Conservation (phyloP, 2,329 filamentous ascomycete genomes). For the Claviceps arundinis region DNA sequence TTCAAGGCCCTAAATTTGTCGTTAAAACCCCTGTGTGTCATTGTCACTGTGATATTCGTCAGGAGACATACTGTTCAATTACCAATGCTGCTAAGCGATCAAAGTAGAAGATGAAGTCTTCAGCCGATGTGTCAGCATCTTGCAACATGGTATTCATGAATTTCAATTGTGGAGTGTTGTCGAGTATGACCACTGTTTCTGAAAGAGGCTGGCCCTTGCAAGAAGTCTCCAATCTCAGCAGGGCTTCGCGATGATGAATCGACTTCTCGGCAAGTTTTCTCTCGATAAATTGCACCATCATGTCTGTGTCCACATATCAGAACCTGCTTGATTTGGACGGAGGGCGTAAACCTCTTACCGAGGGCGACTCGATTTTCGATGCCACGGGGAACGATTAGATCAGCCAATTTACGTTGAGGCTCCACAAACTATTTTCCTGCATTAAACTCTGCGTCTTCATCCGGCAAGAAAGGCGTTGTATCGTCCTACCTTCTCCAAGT, state of each 20-base stretch:
- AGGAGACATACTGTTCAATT: constrained; percentile 53
- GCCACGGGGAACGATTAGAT: constrained; percentile 88
- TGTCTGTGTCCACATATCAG: constrained; percentile 36
- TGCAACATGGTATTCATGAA: constrained; percentile 89
- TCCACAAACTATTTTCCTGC: constrained; percentile 53
- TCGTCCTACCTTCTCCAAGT: constrained; percentile 60
- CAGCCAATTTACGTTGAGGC: constrained; percentile 80
- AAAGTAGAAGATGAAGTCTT: constrained; percentile 97
- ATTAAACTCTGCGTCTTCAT: neutral
- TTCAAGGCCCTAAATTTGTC: constrained; percentile 51
- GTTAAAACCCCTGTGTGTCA: constrained; percentile 5
- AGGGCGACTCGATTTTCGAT: constrained; percentile 93
- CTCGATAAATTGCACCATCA: constrained; percentile 89
- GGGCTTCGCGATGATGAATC: constrained; percentile 62
- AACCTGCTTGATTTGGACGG: neutral
- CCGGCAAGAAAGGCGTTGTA: neutral
- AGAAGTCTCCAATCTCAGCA: constrained; percentile 61
- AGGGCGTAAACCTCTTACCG: constrained; percentile 28
- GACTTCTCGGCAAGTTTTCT: constrained; percentile 81
- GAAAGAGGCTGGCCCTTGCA: constrained; percentile 62
- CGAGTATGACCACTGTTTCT: constrained; percentile 58
- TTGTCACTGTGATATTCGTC: neutral
- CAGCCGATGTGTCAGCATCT: constrained; percentile 61
- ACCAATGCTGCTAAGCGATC: constrained; percentile 76
- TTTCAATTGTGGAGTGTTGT: constrained; percentile 64